These are phyloP conservation scores for Yamadazyma conglobata DNA, from an alignment of 1,139 yeast genomes.

Conservation along the genomic window DNA sequence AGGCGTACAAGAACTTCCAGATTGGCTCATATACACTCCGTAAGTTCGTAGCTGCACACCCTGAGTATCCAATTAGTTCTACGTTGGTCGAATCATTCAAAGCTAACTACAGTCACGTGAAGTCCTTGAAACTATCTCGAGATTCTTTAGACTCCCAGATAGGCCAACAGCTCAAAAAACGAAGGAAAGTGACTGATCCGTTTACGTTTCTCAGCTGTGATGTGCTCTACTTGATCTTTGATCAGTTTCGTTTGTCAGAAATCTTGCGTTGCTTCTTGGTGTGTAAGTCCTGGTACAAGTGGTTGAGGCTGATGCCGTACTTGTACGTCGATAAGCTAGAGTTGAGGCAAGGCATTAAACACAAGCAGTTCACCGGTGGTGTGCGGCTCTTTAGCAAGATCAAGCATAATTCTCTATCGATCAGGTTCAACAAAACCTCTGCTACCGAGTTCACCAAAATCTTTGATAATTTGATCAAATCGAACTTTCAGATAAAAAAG, in stretches of 20 bases:
- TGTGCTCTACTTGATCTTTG: conserved; percentile 26
- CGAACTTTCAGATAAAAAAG: conserved; percentile 16
- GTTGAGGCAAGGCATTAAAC: conserved; percentile 25
- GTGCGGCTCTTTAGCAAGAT: conserved; percentile 22
- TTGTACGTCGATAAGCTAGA: conserved; percentile 22
- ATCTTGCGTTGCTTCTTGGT: conserved; percentile 31
- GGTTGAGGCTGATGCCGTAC: conserved; percentile 23
- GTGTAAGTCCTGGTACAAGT: conserved; percentile 29
- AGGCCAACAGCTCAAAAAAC: conserved; percentile 3
- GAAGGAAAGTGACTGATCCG: conserved; percentile 23
- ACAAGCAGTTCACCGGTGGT: conserved; percentile 30
- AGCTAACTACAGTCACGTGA: conserved; percentile 17
- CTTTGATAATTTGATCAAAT: conserved; percentile 23
- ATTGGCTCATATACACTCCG: conserved; percentile 37
- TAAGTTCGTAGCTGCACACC: conserved; percentile 22
- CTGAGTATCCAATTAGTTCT: conserved; percentile 22
- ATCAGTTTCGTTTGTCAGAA: conserved; percentile 17
- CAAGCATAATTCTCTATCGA: conserved; percentile 16
- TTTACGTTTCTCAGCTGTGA: conserved; percentile 29
- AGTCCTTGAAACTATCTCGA: conserved; percentile 6
- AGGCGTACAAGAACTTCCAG: conserved; percentile 43
- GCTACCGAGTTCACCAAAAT: conserved; percentile 23
- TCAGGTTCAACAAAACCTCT: conserved; percentile 26
- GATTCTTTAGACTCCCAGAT: conserved; percentile 1
- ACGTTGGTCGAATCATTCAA: conserved; percentile 26